phyloP scores from a whole-genome alignment of 345 rosid species.

The Excoecaria cochinchinensis region DNA sequence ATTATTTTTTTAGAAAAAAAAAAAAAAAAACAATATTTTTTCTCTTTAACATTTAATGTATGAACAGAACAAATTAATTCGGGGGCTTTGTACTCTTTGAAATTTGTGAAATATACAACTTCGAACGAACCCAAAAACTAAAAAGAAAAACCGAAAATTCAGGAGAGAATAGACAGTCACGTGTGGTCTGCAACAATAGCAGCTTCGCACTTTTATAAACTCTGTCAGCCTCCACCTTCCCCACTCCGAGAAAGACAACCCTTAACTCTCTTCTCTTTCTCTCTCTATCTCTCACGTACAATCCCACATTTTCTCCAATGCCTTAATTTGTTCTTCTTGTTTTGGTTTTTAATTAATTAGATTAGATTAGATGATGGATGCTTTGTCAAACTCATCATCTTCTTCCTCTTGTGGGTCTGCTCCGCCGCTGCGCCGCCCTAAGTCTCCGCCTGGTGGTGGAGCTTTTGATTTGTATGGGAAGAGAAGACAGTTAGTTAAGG shows the following conservation, averaged over 20 bases:
- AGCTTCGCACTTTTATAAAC: conserved; percentile 7
- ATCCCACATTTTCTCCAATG: background rate
- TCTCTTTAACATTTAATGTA: too few relatives aligned
- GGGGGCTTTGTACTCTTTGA: too few relatives aligned
- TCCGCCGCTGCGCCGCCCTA: conserved; percentile 28
- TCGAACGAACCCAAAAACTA: background rate
- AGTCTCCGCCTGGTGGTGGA: conserved; percentile 41
- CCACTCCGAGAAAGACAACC: background rate
- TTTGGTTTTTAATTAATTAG: background rate
- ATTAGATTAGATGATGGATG: background rate
- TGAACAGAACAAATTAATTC: too few relatives aligned
- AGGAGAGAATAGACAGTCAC: conserved; percentile 28
- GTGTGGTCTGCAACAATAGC: conserved; percentile 34
- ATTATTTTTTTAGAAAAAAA: too few relatives aligned
- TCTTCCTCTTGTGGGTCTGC: conserved; percentile 16
- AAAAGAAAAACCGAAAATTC: background rate
- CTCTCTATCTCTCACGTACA: background rate
- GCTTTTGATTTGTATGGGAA: conserved; percentile 44
- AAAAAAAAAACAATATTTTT: too few relatives aligned
- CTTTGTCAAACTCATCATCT: conserved; percentile 11
- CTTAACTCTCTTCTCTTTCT: background rate
- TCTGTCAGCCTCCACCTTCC: conserved; percentile 13
- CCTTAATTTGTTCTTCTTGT: background rate
- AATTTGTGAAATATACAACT: background rate
- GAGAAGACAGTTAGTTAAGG: conserved; percentile 42